Conservation (phyloP, 495 filamentous ascomycete genomes). For the Amphirosellinia nigrospora region DNA sequence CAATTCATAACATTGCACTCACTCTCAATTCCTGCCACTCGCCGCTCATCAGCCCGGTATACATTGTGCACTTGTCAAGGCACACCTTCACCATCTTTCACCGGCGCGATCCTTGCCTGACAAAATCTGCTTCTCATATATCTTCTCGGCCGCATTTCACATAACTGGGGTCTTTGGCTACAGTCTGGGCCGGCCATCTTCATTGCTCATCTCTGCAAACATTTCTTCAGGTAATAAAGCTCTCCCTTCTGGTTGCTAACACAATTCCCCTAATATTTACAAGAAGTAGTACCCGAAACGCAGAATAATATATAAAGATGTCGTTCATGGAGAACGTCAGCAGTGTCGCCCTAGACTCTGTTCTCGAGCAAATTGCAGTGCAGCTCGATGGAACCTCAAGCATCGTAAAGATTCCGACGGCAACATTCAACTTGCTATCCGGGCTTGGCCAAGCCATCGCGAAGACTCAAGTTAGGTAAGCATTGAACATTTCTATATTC, state of each 20-base stretch:
- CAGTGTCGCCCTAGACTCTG: background rate
- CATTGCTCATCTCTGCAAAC: too few species aligned
- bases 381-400: background rate
- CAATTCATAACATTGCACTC: background rate
- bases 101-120: background rate
- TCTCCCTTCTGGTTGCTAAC: background rate
- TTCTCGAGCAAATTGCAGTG: background rate
- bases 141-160: background rate
- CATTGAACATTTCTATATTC: background rate
- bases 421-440: background rate
- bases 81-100: background rate
- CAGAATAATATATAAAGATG: background rate
- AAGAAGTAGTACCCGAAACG: background rate
- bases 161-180: background rate
- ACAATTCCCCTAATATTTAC: background rate
- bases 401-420: background rate
- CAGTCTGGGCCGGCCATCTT: background rate
- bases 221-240: too few species aligned
- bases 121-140: background rate
- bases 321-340: background rate
- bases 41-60: background rate
- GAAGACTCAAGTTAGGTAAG: background rate
- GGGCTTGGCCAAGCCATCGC: background rate
- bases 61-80: background rate
- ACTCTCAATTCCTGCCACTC: background rate